A percentile compares a stretch with the other conserved stretches of the same genome.
These are phyloP conservation scores for Echites panduratus DNA, from an alignment of 257 asterid genomes.

Conservation along the genomic window DNA sequence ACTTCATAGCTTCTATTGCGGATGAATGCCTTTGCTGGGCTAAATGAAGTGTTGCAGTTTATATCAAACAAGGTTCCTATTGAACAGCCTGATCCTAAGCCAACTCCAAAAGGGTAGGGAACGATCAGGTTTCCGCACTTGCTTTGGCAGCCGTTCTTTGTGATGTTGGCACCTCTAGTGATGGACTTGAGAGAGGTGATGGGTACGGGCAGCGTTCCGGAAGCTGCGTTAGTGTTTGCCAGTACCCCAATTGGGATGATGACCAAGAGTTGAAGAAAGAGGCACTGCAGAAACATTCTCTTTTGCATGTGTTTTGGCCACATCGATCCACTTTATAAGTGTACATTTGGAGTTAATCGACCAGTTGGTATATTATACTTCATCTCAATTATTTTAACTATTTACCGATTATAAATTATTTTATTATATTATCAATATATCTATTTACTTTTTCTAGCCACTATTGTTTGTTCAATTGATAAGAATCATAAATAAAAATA, in stretches of 20 bases:
- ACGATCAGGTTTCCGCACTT: constrained; percentile 27
- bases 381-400: too few species aligned
- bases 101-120: constrained; percentile 29
- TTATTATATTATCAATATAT: too few species aligned
- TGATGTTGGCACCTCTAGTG: constrained; percentile 10
- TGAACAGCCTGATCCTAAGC: constrained; percentile 18
- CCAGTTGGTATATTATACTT: too few species aligned
- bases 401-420: too few species aligned
- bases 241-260: not conserved
- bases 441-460: too few species aligned
- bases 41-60: constrained; percentile 10
- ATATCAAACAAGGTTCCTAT: constrained; percentile 2
- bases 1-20: constrained; percentile 4
- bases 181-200: not conserved
- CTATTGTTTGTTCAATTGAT: too few species aligned
- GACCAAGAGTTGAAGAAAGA: not conserved
- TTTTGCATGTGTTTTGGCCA: not conserved
- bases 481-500: too few species aligned
- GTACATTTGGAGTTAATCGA: too few species aligned
- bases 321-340: not conserved
- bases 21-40: constrained; percentile 17
- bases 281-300: not conserved
- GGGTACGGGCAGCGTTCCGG: not conserved
- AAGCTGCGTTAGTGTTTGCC: not conserved
- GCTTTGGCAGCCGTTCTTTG: constrained; percentile 19